Base-by-base conservation (phyloP, 1,139 yeast species). In the Wickerhamomyces sp. region DNA sequence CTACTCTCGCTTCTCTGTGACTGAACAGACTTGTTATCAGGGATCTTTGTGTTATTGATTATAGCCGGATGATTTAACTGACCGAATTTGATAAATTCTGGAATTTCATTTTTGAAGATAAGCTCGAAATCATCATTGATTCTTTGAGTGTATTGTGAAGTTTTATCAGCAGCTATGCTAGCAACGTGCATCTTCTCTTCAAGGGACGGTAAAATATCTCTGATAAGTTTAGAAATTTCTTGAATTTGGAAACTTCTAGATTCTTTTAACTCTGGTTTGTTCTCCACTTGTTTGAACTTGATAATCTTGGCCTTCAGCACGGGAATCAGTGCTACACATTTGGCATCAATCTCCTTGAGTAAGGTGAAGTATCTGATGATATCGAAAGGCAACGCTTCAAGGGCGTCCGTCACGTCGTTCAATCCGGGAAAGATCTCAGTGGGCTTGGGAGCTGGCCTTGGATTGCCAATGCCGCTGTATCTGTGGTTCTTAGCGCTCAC, bases 121-220 rank as follows among this genome's bases (percentile, higher is more conserved):
- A 87, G 72, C 36, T 81, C 77, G 62, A 77, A 89, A 55, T 87
- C 95, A 46, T 82, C 76, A 54, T 89, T 85, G 45, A 91, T 71
- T 32, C 96, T 68, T 35, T 67, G 70, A 46, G 86, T 65, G 52
- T 87, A 86, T 45, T 80, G 76, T 27, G 70, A 65, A 34, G 88
- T 72, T 16, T 82, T 72, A 50, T 89, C 97, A 21, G 86, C 74
- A 19, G 96, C 96, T 25, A 87, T 83, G 2, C 91, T 81, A 4
- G 97, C 93, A 25, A 91, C 96, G 56, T 91, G 96, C 94, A 91
- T 88, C 61, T 91, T 91, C 57, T 91, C 97, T 55, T 91, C 98
- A 40, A 91, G 64, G 46, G 96, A 87, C 0, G 97, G 97, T 65
- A 91, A 78, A 35, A 91, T 69, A 41, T 85, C 95, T 46, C 72